Base-by-base conservation (phyloP, 495 filamentous ascomycete species). In the Echria macrotheca region DNA sequence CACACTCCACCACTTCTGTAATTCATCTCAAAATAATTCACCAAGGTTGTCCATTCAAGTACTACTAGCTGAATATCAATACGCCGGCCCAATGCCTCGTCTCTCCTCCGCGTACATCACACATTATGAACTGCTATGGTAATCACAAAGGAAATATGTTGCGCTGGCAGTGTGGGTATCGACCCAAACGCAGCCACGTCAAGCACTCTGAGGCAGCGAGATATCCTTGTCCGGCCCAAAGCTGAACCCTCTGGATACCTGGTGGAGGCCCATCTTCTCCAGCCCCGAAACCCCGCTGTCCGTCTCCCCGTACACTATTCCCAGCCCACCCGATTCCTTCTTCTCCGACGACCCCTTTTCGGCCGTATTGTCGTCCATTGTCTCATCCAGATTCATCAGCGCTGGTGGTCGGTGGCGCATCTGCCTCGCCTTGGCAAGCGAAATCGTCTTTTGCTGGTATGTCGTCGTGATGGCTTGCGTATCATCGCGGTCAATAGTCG, bases 381-480 rank as follows among this genome's bases (percentile, higher is more conserved):
- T 68, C 52, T 84, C 82, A 40, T 84, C 83, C 3, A 81, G 70
- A 44, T 78, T 78, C 85, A 89, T 89, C 31, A 96, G 71, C 6
- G 87, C 88, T 7, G 93, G 94, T 5, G 94, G 94, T 5, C 91
- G 78, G 62, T 93, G 84, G 43, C 84, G 83, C 82, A 90, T 84
- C 55, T 84, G 69, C 46, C 78, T 79, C 26, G 91, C 91, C 66
- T 94, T 91, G 31, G 82, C 82, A 9, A 96, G 78, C 41, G 84
- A 88, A 40, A 96, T 91, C 0, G 91, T 96, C 68, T 91, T 89
- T 58, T 90, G 89, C 58, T 91, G 87, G 69, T 96, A 97, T n/a
- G 89, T 93, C 0, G 85, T 89, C 26, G 85, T 87, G 44, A 94
- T 81, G 1, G 80, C 75, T 49, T 83, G 75, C 6, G 79, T 75